Conservation (phyloP, 2,329 filamentous ascomycete genomes). For the Alternaria alternata region DNA sequence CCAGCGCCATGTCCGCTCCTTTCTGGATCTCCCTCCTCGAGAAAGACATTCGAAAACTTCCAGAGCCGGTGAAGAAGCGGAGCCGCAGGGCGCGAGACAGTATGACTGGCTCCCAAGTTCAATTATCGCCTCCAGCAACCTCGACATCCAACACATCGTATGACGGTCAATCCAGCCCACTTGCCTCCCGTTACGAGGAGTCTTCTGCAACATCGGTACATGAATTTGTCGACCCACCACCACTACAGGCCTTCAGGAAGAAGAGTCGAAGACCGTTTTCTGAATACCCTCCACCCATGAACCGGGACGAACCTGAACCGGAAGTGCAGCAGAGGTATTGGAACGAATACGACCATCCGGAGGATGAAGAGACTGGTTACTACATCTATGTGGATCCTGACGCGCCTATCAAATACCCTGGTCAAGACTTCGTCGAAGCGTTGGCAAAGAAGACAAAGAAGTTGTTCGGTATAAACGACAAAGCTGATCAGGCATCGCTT, state of each 20-base stretch:
- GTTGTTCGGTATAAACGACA: conserved; percentile 35
- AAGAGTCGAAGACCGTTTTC: conserved; percentile 49
- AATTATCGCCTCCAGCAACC: conserved; percentile 41
- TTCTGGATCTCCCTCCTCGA: conserved; percentile 59
- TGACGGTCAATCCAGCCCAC: conserved; percentile 45
- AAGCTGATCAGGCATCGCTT: conserved; percentile 33
- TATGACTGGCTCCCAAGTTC: conserved; percentile 30
- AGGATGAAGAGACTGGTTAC: conserved; percentile 65
- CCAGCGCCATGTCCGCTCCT: conserved; percentile 55
- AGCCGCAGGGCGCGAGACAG: conserved; percentile 38
- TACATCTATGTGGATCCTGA: conserved; percentile 82
- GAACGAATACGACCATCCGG: conserved; percentile 88
- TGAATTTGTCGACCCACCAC: conserved; percentile 49
- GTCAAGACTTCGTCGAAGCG: conserved; percentile 66
- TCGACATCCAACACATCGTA: conserved; percentile 52
- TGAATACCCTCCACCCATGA: conserved; percentile 31
- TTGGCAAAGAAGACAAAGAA: conserved; percentile 34
- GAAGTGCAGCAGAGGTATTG: conserved; percentile 65
- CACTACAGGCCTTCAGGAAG: conserved; percentile 54
- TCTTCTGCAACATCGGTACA: conserved; percentile 47
- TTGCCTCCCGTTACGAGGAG: conserved; percentile 39
- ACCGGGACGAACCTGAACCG: conserved; percentile 27
- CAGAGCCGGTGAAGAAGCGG: conserved; percentile 47
- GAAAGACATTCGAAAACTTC: conserved; percentile 63
- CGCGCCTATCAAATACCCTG: conserved; percentile 66